Percentiles rank a stretch among this genome's conserved stretches.
phyloP scores from a whole-genome alignment of 179 eudicot species.

The Silene vulgaris region DNA sequence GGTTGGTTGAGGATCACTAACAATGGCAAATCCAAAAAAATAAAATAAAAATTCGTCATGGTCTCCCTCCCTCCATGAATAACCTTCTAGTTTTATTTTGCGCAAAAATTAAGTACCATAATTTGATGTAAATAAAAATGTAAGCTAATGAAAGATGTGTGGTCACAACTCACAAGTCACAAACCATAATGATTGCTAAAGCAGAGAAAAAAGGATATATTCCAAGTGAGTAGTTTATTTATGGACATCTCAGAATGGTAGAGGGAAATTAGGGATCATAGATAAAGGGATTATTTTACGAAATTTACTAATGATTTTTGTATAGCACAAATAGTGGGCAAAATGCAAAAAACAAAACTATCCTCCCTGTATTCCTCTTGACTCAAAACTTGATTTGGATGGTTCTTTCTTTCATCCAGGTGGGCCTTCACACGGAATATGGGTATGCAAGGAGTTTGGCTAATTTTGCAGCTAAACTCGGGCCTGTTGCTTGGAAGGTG shows the following conservation, averaged over 20 bases:
- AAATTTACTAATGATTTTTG: not conserved
- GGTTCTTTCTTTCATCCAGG: constrained; percentile 34
- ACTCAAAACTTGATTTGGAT: not conserved
- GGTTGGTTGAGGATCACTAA: not conserved
- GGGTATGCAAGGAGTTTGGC: constrained; percentile 91
- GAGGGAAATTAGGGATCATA: not conserved
- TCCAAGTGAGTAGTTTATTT: not conserved
- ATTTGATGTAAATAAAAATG: not conserved
- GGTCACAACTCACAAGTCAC: constrained; percentile 1
- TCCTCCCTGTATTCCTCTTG: constrained; percentile 10
- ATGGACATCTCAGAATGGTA: not conserved
- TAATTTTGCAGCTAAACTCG: constrained; percentile 77
- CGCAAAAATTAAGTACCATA: not conserved
- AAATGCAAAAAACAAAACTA: too few species aligned
- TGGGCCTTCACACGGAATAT: constrained; percentile 65
- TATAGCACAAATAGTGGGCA: too few species aligned
- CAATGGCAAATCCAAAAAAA: not conserved
- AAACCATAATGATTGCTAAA: not conserved
- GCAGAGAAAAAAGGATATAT: not conserved
- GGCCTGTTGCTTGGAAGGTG: constrained; percentile 81
- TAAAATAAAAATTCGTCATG: not conserved
- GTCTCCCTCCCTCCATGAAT: not conserved
- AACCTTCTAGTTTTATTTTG: not conserved
- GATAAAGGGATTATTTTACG: not conserved
- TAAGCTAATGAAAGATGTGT: not conserved